These are phyloP conservation scores for Eimeria sp. DNA, from an alignment of 169 alveolate genomes.

Conservation along the genomic window DNA sequence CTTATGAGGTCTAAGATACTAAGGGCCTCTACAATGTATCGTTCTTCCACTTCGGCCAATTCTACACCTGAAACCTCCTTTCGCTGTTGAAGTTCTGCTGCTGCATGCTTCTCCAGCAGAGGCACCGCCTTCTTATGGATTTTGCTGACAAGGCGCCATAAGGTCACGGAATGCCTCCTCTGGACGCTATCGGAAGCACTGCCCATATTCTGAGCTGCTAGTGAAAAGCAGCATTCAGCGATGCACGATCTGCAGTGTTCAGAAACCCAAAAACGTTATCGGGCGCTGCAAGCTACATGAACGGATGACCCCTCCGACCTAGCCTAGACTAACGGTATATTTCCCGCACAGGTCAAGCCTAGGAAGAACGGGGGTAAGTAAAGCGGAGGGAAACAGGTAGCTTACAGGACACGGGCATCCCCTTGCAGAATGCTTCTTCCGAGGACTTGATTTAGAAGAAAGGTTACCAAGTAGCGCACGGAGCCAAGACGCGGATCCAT, in stretches of 20 bases:
- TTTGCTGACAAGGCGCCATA: conserved; percentile 78
- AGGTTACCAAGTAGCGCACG: conserved; percentile 76
- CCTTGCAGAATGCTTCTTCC: conserved; percentile 68
- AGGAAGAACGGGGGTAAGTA: not conserved
- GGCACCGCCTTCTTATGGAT: conserved; percentile 70
- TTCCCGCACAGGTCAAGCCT: not conserved
- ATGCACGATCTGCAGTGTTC: conserved; percentile 12
- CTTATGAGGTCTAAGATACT: conserved; percentile 54
- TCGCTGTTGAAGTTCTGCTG: not conserved
- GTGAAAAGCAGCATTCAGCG: conserved; percentile 74
- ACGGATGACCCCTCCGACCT: not conserved
- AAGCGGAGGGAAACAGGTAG: not conserved
- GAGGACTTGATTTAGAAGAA: conserved; percentile 62
- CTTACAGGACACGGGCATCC: conserved; percentile 64
- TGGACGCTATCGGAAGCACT: conserved; percentile 8
- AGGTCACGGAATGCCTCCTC: conserved; percentile 14
- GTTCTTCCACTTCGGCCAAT: conserved; percentile 42
- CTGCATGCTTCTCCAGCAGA: conserved; percentile 30
- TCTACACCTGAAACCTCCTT: conserved; percentile 26
- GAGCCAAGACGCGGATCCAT: conserved; percentile 67
- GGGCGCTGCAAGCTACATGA: not conserved
- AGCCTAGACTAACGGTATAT: too few species aligned
- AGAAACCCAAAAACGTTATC: not conserved
- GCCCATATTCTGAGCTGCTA: conserved; percentile 54
- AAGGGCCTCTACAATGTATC: conserved; percentile 18